Base-by-base conservation (phyloP, 164 flowering plant species). In the Cinnamomum micranthum region DNA sequence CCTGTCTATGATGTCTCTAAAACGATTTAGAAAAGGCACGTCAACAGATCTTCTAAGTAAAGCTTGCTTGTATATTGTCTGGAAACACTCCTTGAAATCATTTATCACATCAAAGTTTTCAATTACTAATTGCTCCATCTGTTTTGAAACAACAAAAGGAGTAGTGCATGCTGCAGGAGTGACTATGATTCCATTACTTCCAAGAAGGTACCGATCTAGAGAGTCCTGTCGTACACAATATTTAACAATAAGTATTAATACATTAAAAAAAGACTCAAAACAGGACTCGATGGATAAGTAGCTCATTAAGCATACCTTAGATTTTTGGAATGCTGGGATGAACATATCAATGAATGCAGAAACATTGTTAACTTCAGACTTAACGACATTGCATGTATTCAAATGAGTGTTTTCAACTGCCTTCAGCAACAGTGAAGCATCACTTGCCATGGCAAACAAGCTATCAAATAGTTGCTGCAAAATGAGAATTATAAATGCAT, bases 381-480 rank as follows among this genome's bases (percentile, higher is more conserved):
- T 87, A 60, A 88, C 84, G 75, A 65, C 80, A 74, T 77, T 80
- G 83, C 98, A 95, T 65, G 79, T 70, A 62, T 73, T 74, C 64
- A 80, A 59, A 82, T 95, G 99, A 66, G 84, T 74, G 11, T 66
- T 81, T 75, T 85, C 84, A 65, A 88, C 83, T 10, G 77, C 85
- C 74, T 70, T 88, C 52, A 93, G 80, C 78, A 92, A 77, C 82
- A 91, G 75, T 64, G 77, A 79, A 64, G 84, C 88, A 24, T 93
- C 99, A 13, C 79, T 62, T 75, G 86, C 67, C 78, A 85, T 73
- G n/a, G 84, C 51, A 74, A 77, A 85, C 67, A 92, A 74, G 79
- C 76, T 69, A 79, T 94, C 99, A 81, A 92, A 84, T 47, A 93
- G 77, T 77, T 82, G 83, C 99, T 95, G 90, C 83, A 86, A 59